Evolutionary conservation across 208 protist species (phyloP), one percentile per base, ranked within the genome.

Genomic region (Eutreptiella sp.): DNA sequence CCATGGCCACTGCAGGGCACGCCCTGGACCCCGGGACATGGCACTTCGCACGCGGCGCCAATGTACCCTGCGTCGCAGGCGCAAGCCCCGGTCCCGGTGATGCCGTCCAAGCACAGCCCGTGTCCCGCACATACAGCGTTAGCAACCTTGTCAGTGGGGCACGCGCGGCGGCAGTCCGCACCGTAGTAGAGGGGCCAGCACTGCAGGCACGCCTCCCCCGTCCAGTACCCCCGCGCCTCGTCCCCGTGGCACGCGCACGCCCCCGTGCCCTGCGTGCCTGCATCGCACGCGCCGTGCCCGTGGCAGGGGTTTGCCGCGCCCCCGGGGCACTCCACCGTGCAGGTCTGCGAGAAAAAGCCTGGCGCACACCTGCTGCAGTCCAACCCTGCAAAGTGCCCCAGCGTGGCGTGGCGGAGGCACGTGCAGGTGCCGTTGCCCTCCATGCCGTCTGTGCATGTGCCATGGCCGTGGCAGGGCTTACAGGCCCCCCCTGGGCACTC

Each of bases 211-310:
- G 19, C 50, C 7, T 14, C 45, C 38, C 46, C 31, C 4, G 26
- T 31, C 50, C 46, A 64, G 29, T 63, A 64, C n/a, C 70, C 68
- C 2, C 3, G 41, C 26, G 28, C 50, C 14, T 59, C 42, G 14
- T 19, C 57, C 21, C 11, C 5, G 0, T 70, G 61, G 39, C 70
- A 83, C 2, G 7, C 35, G 31, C 74, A 83, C 3, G 31, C 31
- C 0, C 66, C 77, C 21, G 72, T 63, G 0, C 29, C 58, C 48
- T 58, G 21, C 16, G 33, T 43, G 19, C 58, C 58, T 26, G 59
- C 58, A 27, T 24, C 21, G 23, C 58, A 64, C 11, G 4, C 36
- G 16, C 58, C 58, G 4, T 50, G 7, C 9, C 42, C 42, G 43
- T 21, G 35, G 53, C 58, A 64, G 4, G 42, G n/a, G 11, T 64